Conservation (phyloP, 108 stramenopile species). For the Craspedostauros australis region DNA sequence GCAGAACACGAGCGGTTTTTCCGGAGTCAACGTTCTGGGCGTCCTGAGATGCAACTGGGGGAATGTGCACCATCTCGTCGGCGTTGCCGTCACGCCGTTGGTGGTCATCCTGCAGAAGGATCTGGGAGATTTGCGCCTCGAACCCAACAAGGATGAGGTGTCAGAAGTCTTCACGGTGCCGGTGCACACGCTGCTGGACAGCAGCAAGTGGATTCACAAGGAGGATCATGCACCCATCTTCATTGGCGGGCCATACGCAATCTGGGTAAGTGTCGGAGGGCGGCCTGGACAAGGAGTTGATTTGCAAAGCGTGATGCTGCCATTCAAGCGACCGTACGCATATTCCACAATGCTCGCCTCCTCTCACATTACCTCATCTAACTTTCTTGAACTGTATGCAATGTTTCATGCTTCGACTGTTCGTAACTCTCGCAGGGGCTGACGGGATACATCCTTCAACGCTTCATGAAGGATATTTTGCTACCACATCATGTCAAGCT, state of each 20-base stretch:
- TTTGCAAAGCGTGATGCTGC: no score
- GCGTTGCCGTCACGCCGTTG: conserved; percentile 91
- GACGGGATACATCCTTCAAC: conserved; percentile 82
- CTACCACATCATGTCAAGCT: conserved; percentile 8
- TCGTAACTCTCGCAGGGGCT: no score
- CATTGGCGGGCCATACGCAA: conserved; percentile 80
- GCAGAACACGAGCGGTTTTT: conserved; percentile 11
- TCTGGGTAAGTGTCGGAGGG: no score
- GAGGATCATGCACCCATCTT: conserved; percentile 84
- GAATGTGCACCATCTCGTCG: conserved; percentile 75
- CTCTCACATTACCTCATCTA: no score
- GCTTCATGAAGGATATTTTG: conserved; percentile 84
- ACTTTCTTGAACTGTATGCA: no score
- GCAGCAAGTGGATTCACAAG: conserved; percentile 67
- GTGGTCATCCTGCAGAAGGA: conserved; percentile 59
- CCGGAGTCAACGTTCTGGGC: conserved; percentile 66
- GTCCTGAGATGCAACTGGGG: conserved; percentile 91
- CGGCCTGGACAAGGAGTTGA: no score
- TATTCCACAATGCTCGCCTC: no score
- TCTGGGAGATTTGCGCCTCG: conserved; percentile 70
- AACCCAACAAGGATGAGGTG: conserved; percentile 82
- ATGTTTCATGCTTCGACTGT: no score
- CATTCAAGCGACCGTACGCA: no score
- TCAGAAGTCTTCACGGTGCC: conserved; percentile 87
- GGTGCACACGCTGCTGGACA: conserved; percentile 54